Conservation (phyloP, 2,329 filamentous ascomycete species). For the Orbilia oligospora region DNA sequence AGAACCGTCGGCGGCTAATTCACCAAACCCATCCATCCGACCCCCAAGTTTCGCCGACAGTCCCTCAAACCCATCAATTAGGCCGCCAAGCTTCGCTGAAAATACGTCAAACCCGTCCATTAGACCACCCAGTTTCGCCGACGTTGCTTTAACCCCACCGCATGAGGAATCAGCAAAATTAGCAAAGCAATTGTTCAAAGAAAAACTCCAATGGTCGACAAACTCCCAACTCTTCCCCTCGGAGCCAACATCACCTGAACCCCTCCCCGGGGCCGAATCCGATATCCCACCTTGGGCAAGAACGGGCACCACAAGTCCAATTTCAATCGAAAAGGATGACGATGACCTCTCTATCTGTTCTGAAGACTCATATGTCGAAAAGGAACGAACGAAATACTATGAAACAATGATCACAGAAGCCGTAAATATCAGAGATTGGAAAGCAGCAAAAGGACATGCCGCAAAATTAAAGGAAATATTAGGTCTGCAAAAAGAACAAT, state of each 20-base stretch:
- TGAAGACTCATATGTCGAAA: constrained; percentile 40
- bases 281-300: constrained; percentile 1
- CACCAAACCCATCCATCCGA: constrained; percentile 11
- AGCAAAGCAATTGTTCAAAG: constrained; percentile 4
- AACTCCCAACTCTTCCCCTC: not conserved
- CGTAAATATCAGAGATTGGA: constrained; percentile 25
- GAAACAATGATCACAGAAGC: constrained; percentile 14
- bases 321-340: constrained; percentile 23
- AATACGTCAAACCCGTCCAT: constrained; percentile 1
- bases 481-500: constrained; percentile 1
- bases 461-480: constrained; percentile 27
- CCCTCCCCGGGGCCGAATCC: not conserved
- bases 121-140: constrained; percentile 6
- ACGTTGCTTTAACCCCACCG: not conserved
- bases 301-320: not conserved
- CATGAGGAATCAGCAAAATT: not conserved
- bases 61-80: constrained; percentile 1
- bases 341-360: constrained; percentile 57
- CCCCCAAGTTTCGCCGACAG: constrained; percentile 21
- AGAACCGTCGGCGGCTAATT: not conserved
- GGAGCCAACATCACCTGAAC: not conserved
- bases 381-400: constrained; percentile 50
- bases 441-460: constrained; percentile 36
- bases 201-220: constrained; percentile 3
- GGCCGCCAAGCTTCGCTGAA: not conserved